These are phyloP conservation scores for Murraya koenigii DNA, from an alignment of 345 rosid genomes.

Conservation along the genomic window DNA sequence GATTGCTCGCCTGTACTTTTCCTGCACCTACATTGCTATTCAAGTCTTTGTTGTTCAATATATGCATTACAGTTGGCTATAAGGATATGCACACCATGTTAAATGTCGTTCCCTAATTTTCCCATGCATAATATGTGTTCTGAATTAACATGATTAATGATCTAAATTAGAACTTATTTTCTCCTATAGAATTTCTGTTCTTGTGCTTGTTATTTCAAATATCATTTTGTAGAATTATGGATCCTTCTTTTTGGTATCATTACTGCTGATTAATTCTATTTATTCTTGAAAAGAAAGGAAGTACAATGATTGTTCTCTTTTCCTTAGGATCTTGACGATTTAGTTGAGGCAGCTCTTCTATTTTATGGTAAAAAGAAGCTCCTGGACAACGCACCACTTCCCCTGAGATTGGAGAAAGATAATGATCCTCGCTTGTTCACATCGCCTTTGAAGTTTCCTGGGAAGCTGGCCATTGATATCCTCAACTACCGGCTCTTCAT, in stretches of 20 bases:
- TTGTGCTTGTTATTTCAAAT: neutral
- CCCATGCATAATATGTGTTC: neutral
- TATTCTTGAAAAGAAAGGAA: neutral
- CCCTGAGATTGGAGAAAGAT: slow-evolving; percentile 74
- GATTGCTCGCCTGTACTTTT: slow-evolving; percentile 11
- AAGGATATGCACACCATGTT: neutral
- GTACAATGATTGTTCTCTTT: slow-evolving; percentile 3
- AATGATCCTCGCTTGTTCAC: slow-evolving; percentile 71
- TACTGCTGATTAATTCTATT: neutral
- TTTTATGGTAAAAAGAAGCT: slow-evolving; percentile 73
- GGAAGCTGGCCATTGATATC: slow-evolving; percentile 82
- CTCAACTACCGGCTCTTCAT: slow-evolving; percentile 88
- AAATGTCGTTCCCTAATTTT: neutral
- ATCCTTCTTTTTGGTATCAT: neutral
- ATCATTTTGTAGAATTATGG: neutral
- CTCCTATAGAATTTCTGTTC: neutral
- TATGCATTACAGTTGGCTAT: neutral
- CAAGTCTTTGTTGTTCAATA: neutral
- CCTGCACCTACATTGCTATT: neutral
- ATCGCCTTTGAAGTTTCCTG: slow-evolving; percentile 92
- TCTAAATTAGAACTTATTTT: neutral
- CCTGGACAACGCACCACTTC: slow-evolving; percentile 63
- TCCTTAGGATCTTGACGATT: slow-evolving; percentile 78
- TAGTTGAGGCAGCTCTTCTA: slow-evolving; percentile 80
- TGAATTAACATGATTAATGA: neutral